Evolutionary conservation across 2,329 filamentous ascomycete species (phyloP).

Genomic region (Fonsecaea nubica): DNA sequence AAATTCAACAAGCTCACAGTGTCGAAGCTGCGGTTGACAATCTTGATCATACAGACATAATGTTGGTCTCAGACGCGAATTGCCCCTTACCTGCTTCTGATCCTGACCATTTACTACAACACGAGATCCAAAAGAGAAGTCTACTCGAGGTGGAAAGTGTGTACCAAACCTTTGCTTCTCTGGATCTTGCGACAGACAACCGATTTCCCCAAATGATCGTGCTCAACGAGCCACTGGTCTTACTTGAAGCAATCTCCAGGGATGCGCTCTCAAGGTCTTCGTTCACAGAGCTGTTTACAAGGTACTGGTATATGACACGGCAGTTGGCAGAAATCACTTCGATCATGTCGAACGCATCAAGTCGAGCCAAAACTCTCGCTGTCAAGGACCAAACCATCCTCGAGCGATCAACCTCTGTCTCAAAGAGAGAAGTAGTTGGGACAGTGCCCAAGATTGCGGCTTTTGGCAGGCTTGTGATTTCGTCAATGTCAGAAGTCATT

Average conservation of each 20-base stretch:
- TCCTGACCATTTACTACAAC: slow-evolving; percentile 2
- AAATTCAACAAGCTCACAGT: background rate
- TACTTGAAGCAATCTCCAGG: slow-evolving; percentile 6
- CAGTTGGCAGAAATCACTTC: slow-evolving; percentile 18
- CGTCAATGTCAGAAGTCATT: background rate
- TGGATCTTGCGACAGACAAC: background rate
- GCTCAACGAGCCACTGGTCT: slow-evolving; percentile 29
- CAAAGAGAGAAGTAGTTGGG: slow-evolving; percentile 1
- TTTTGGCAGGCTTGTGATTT: slow-evolving; percentile 22
- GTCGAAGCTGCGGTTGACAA: slow-evolving; percentile 31
- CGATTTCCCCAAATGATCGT: slow-evolving; percentile 20
- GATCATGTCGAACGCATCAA: slow-evolving; percentile 12
- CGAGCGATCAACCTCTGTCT: slow-evolving; percentile 21
- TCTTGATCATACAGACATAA: slow-evolving; percentile 28
- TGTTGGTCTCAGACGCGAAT: slow-evolving; percentile 5
- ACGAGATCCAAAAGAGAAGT: slow-evolving; percentile 15
- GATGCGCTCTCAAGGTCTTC: background rate
- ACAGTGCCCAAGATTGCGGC: slow-evolving; percentile 11
- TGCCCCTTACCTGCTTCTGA: background rate
- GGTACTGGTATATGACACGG: slow-evolving; percentile 27
- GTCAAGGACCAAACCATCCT: slow-evolving; percentile 27
- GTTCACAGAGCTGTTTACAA: slow-evolving; percentile 15
- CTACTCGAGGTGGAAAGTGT: slow-evolving; percentile 2
- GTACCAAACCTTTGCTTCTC: slow-evolving; percentile 8
- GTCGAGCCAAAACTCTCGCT: background rate